Percentiles rank a stretch among this genome's conserved stretches.
phyloP scores from a whole-genome alignment of 2,329 filamentous ascomycete species.

The Exserohilum turcica region DNA sequence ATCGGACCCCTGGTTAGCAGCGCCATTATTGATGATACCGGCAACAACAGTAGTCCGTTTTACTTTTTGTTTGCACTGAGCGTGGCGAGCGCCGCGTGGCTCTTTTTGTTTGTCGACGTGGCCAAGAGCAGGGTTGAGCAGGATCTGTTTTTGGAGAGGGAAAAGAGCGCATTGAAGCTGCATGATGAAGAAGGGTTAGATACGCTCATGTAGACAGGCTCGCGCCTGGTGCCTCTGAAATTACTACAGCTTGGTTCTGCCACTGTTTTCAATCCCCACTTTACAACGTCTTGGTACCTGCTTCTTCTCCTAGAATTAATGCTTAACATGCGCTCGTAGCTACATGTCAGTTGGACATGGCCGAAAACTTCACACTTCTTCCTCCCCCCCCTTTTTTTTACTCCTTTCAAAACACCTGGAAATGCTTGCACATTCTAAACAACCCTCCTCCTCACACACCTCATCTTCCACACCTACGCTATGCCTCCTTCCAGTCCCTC shows the following conservation, averaged over 20 bases:
- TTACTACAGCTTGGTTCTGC: no score
- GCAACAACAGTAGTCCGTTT: conserved; percentile 66
- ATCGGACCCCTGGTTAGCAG: conserved; percentile 71
- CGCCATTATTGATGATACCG: conserved; percentile 69
- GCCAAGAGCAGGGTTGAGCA: conserved; percentile 33
- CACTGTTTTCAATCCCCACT: no score
- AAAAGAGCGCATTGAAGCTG: conserved; percentile 17
- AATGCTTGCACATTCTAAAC: no score
- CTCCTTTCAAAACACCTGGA: no score
- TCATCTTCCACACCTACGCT: no score
- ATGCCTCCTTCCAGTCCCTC: not conserved
- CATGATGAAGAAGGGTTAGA: conserved; percentile 1
- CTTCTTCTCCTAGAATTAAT: not conserved
- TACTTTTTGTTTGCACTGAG: conserved; percentile 61
- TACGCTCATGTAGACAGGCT: not conserved
- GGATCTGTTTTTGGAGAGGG: conserved; percentile 29
- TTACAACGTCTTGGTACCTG: not conserved
- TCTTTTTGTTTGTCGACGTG: conserved; percentile 33
- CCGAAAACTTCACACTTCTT: no score
- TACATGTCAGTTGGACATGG: no score
- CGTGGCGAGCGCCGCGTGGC: conserved; percentile 25
- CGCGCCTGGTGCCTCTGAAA: no score
- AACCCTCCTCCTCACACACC: no score
- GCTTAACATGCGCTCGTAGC: not conserved
- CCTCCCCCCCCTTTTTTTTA: no score